Base-by-base conservation (phyloP, 2,329 filamentous ascomycete species). In the Kalaharituber pfeilii region DNA sequence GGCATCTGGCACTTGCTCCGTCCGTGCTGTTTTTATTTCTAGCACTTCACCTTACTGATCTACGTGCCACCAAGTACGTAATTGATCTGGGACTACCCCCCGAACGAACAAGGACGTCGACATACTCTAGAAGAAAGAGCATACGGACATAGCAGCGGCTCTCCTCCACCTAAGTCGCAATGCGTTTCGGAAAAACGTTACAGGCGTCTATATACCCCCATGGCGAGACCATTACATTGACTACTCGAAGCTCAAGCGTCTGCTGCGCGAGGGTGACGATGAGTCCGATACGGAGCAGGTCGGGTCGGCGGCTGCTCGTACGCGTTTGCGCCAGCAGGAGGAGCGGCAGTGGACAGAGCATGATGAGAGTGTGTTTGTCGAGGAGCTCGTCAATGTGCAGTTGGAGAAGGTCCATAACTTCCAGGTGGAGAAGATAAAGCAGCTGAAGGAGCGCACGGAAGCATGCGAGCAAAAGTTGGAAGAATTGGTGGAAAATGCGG, bases 141-240 rank as follows among this genome's bases (percentile, higher is more conserved):
- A n/a, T n/a, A n/a, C n/a, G n/a, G n/a, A n/a, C n/a, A n/a, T n/a
- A n/a, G n/a, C n/a, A n/a, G n/a, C n/a, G n/a, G 20, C 11, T 11
- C 11, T 15, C 26, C 11, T 7, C 49, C 15, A 28, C 7, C 11
- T 26, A 7, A 7, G 29, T 27, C 65, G 73, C 57, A 50, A 96
- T 98, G 91, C 84, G 86, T 65, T 98, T 95, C 73, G 89, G 89
- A 59, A 86, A 81, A 72, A 95, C 86, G 51, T 77, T 98, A 57
- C 79, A 81, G 65, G 78, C 79, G 65, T 81, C 85, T 56, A 74
- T 85, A 64, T 91, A 96, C 68, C 71, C 77, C 86, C 87, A 66
- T 98, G 89, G 89, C 84, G 83, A 69, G 84, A 82, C 67, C 78
- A 93, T 66, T 96, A 98, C 73, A 86, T 98, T 66, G 88, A 96